Evolutionary conservation across 208 protist genomes (phyloP).

Genomic region (Trypanosoma lewisi): DNA sequence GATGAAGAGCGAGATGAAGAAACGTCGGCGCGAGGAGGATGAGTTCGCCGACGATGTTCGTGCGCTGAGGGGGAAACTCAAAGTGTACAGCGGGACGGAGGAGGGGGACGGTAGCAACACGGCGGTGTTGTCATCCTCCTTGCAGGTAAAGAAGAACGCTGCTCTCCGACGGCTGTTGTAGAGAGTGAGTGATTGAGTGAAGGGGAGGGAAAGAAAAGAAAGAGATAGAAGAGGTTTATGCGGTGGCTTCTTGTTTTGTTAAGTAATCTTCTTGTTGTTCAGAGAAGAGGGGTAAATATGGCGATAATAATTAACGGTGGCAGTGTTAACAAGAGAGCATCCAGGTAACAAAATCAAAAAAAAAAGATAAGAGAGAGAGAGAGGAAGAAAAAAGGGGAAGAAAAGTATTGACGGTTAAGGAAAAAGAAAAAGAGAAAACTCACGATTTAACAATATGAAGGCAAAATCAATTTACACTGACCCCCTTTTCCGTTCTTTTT

Average conservation of each 20-base stretch:
- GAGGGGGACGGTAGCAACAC: background rate
- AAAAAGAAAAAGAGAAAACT: background rate
- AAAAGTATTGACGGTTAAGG: background rate
- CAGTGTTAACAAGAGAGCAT: too few species aligned
- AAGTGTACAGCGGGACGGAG: background rate
- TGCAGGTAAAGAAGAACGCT: conserved; percentile 27
- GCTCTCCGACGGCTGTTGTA: conserved; percentile 45
- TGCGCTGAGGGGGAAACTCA: conserved; percentile 18
- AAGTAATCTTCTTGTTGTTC: too few species aligned
- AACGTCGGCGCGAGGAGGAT: conserved; percentile 36
- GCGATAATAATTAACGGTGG: too few species aligned
- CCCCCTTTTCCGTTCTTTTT: too few species aligned
- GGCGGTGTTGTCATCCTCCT: background rate
- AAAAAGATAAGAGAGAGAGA: background rate
- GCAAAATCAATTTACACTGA: background rate
- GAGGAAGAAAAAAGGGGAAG: background rate
- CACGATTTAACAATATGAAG: background rate
- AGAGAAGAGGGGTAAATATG: too few species aligned
- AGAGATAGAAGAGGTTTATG: background rate
- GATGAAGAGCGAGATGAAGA: conserved; percentile 31
- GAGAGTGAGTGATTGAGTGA: background rate
- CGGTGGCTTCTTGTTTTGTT: too few species aligned
- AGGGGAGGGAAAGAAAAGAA: conserved; percentile 1
- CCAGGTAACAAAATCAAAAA: too few species aligned
- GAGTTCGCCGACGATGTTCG: conserved; percentile 57